Evolutionary conservation across 2,329 filamentous ascomycete genomes (phyloP), one percentile per base, ranked within the genome.

Genomic region (Mycocentrospora acerina): DNA sequence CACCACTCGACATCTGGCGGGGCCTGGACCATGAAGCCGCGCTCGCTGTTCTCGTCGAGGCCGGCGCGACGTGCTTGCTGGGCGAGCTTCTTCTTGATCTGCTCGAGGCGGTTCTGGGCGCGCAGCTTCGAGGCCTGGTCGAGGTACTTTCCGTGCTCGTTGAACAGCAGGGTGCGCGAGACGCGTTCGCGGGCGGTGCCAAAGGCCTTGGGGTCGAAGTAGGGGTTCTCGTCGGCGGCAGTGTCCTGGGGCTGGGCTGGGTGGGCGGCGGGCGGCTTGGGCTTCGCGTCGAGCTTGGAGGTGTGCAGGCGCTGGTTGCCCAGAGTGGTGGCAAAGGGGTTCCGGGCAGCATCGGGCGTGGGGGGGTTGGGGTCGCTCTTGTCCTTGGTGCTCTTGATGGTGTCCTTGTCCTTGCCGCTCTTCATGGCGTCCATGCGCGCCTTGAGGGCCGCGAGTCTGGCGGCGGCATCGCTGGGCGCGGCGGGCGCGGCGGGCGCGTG

Each of bases 1-100:
- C 91, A 97, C 93, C 93, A 98, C 67, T 98, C 93, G 28, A 97
- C 79, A 7, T 85, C 85, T 4, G 93, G 93, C 8, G 93, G 93
- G 22, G 79, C 77, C 47, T 91, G 85, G 5, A 96, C 81, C 4
- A 93, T 70, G 63, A 91, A 97, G 22, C 89, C 87, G 66, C 91
- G 95, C 66, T 98, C 91, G 32, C 86, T 82, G 46, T 94, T 91
- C 64, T 97, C 91, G 57, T 97, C 91, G 46, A 97, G 88, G 31
- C 90, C 90, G n/a, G 86, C 89, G 64, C 90, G 91, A 42, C 90
- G 81, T 9, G 90, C 86, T 55, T 89, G 84, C 53, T 86, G 86
- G 1, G 91, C 91, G 53, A 98, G 94, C 39, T 86, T 81, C 73
- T 86, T 90, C 70, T 97, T 97, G 83, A 98, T 91, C 46, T 85